A percentile compares a stretch with the other conserved stretches of the same genome.
Evolutionary conservation across 2,329 filamentous ascomycete species (phyloP).

Genomic region (Parafenestella ontariensis): DNA sequence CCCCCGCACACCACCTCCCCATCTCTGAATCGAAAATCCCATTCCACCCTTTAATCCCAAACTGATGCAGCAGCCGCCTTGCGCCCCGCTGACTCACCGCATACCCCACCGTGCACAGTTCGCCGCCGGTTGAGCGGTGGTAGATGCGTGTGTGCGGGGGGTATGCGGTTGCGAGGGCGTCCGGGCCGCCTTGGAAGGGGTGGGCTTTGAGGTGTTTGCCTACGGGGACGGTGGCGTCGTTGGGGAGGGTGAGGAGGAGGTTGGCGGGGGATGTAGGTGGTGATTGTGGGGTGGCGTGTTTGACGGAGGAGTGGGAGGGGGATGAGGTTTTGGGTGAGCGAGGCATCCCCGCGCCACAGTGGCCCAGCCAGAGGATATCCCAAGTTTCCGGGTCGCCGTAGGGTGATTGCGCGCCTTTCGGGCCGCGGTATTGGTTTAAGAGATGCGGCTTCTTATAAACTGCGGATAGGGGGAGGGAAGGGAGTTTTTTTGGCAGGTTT

Average conservation of each 20-base stretch:
- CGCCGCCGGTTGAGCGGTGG: constrained; percentile 35
- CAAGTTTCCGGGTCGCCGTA: constrained; percentile 45
- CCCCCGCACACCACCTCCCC: constrained; percentile 37
- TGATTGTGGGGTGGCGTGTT: constrained; percentile 5
- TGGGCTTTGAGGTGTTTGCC: constrained; percentile 37
- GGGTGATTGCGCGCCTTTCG: constrained; percentile 24
- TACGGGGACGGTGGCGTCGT: constrained; percentile 35
- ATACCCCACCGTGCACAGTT: constrained; percentile 40
- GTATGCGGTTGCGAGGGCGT: constrained; percentile 33
- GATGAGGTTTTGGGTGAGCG: constrained; percentile 15
- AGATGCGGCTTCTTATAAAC: constrained; percentile 3
- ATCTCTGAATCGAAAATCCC: constrained; percentile 39
- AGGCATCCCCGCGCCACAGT: constrained; percentile 40
- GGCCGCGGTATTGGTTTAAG: not conserved
- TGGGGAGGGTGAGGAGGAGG: constrained; percentile 26
- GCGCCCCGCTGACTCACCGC: constrained; percentile 41
- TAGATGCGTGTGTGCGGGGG: constrained; percentile 38
- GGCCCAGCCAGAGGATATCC: constrained; percentile 53
- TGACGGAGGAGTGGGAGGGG: not conserved
- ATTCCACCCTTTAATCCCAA: constrained; percentile 38
- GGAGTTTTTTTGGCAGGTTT: constrained; percentile 27
- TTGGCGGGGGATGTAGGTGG: constrained; percentile 17
- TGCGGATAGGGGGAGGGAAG: constrained; percentile 27
- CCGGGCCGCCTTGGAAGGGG: constrained; percentile 36
- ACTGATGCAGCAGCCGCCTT: constrained; percentile 37